Conservation (phyloP, 441 rosid species). For the Populus hybrid region DNA sequence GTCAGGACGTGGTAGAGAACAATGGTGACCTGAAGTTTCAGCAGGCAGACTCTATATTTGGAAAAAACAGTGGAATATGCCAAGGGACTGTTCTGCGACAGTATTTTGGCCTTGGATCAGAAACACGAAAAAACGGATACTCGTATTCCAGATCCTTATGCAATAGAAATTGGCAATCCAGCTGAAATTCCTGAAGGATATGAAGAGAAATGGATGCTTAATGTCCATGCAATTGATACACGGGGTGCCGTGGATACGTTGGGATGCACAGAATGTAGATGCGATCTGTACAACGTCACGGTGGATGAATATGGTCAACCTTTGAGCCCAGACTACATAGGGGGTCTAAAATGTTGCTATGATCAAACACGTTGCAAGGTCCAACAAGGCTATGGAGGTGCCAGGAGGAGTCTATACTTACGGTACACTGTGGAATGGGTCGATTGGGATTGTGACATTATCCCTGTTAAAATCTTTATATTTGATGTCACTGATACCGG, state of each 20-base stretch:
- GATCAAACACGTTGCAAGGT: constrained; percentile 66
- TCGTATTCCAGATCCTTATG: constrained; percentile 74
- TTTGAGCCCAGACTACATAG: constrained; percentile 54
- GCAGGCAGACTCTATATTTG: constrained; percentile 23
- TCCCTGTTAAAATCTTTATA: constrained; percentile 65
- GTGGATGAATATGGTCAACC: constrained; percentile 43
- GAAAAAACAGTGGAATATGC: constrained; percentile 63
- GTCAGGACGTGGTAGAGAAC: constrained; percentile 18
- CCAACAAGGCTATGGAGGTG: constrained; percentile 44
- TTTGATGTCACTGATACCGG: constrained; percentile 76
- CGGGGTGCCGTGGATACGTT: constrained; percentile 61
- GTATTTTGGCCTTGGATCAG: constrained; percentile 68
- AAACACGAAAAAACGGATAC: too few species aligned
- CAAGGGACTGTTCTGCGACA: constrained; percentile 38
- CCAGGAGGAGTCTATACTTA: constrained; percentile 48
- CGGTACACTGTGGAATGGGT: constrained; percentile 70
- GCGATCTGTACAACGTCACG: constrained; percentile 73
- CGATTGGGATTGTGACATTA: constrained; percentile 53
- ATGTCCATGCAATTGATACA: constrained; percentile 83
- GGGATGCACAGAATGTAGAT: constrained; percentile 79
- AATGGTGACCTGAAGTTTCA: constrained; percentile 4
- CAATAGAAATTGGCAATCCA: constrained; percentile 69
- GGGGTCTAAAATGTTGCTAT: constrained; percentile 67
- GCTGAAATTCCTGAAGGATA: constrained; percentile 58
- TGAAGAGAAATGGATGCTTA: constrained; percentile 69